phyloP scores from a whole-genome alignment of 208 protist species.

The Leishmania gerbilli region DNA sequence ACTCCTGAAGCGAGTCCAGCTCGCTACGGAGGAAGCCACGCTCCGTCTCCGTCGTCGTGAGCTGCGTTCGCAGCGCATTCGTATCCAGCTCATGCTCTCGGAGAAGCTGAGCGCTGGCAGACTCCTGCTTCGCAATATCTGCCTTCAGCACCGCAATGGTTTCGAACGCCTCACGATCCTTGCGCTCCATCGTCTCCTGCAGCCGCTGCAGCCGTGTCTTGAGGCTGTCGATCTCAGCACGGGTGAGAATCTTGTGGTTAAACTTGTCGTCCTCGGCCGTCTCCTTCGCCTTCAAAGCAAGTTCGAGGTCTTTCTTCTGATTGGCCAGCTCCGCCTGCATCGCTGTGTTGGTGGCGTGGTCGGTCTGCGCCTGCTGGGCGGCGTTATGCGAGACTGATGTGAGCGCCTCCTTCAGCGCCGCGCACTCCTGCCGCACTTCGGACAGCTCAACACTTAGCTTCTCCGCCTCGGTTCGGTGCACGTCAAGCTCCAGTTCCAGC shows the following conservation, averaged over 20 bases:
- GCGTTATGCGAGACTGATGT: conserved; percentile 45
- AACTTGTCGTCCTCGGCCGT: conserved; percentile 58
- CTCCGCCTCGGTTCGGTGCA: conserved; percentile 70
- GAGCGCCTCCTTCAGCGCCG: conserved; percentile 30
- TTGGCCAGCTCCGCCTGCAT: conserved; percentile 80
- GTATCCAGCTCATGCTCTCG: conserved; percentile 32
- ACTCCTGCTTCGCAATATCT: conserved; percentile 47
- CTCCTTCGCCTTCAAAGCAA: conserved; percentile 51
- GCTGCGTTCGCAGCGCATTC: conserved; percentile 33
- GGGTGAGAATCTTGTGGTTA: conserved; percentile 60
- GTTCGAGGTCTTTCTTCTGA: conserved; percentile 63
- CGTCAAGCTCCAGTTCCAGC: conserved; percentile 74
- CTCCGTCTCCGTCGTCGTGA: conserved; percentile 27
- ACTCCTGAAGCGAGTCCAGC: conserved; percentile 38
- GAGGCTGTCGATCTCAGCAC: conserved; percentile 81
- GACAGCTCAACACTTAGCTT: conserved; percentile 55
- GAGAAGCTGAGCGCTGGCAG: conserved; percentile 34
- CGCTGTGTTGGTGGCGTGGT: conserved; percentile 68
- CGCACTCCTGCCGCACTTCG: conserved; percentile 34
- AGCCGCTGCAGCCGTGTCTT: conserved; percentile 70
- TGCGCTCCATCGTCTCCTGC: conserved; percentile 77
- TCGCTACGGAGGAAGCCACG: conserved; percentile 16
- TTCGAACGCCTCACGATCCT: conserved; percentile 76
- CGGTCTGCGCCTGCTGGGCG: conserved; percentile 69
- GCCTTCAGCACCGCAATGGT: conserved; percentile 69